A percentile compares a stretch with the other conserved stretches of the same genome.
Conservation (phyloP, 129 eudicot species). For the Ambrosia trifida region DNA sequence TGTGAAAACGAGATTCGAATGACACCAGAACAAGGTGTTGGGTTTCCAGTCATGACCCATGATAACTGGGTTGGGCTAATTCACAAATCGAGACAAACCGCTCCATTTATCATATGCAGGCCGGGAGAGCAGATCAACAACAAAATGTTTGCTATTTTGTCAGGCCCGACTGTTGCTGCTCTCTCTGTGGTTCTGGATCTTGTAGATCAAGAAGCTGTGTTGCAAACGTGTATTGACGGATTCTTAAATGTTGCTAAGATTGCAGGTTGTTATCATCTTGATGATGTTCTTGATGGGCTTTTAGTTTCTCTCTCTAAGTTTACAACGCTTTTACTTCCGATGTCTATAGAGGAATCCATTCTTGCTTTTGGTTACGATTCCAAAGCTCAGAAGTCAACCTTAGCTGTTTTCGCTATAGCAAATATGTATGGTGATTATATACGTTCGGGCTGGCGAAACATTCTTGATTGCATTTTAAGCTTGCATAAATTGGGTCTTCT, state of each 20-base stretch:
- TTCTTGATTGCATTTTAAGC: slow-evolving; percentile 71
- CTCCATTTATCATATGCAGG: slow-evolving; percentile 55
- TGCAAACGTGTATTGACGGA: slow-evolving; percentile 68
- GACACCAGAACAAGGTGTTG: slow-evolving; percentile 62
- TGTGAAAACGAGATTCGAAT: slow-evolving; percentile 68
- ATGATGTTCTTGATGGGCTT: slow-evolving; percentile 66
- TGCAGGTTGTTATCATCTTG: slow-evolving; percentile 66
- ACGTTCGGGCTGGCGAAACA: slow-evolving; percentile 81
- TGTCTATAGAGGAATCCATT: slow-evolving; percentile 56
- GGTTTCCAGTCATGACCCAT: slow-evolving; percentile 46
- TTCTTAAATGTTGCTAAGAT: slow-evolving; percentile 65
- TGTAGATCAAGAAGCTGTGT: slow-evolving; percentile 69
- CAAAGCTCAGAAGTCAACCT: slow-evolving; percentile 71
- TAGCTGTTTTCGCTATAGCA: slow-evolving; percentile 70
- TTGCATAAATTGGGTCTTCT: slow-evolving; percentile 78
- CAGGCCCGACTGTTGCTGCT: slow-evolving; percentile 87
- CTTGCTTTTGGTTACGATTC: slow-evolving; percentile 60
- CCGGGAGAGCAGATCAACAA: slow-evolving; percentile 54
- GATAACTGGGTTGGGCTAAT: slow-evolving; percentile 77
- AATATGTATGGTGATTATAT: slow-evolving; percentile 67
- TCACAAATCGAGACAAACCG: slow-evolving; percentile 57
- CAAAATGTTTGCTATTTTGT: slow-evolving; percentile 70
- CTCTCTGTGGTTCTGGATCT: slow-evolving; percentile 76
- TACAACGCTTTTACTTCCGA: slow-evolving; percentile 58
- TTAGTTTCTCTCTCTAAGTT: slow-evolving; percentile 77